Conservation (phyloP, 2,329 filamentous ascomycete species). For the Talaromyces sp. region DNA sequence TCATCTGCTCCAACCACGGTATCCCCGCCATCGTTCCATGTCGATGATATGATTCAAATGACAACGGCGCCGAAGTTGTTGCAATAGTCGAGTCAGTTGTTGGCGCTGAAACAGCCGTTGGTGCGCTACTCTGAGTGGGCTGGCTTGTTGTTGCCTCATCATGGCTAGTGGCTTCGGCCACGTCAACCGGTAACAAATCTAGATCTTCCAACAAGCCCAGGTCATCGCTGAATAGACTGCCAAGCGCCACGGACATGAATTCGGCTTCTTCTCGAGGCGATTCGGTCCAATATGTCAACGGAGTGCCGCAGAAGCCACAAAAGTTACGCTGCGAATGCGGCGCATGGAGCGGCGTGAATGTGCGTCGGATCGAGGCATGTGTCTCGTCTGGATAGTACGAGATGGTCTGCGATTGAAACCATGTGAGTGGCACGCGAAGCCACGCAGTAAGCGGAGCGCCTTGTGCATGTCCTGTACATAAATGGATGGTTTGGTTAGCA, state of each 20-base stretch:
- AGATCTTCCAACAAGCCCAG: conserved; percentile 68
- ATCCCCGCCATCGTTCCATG: conserved; percentile 49
- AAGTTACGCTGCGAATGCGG: conserved; percentile 67
- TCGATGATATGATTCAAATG: conserved; percentile 30
- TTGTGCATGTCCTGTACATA: conserved; percentile 52
- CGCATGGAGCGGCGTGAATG: conserved; percentile 57
- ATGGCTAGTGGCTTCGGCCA: conserved; percentile 21
- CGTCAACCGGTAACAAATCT: conserved; percentile 59
- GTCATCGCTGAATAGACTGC: conserved; percentile 67
- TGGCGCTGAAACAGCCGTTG: not conserved
- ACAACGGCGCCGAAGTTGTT: conserved; percentile 10
- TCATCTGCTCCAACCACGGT: conserved; percentile 80
- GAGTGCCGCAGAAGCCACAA: conserved; percentile 87
- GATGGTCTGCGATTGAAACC: conserved; percentile 71
- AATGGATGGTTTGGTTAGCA: not conserved
- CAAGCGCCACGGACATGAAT: conserved; percentile 76
- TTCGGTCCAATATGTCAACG: conserved; percentile 79
- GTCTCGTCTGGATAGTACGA: conserved; percentile 76
- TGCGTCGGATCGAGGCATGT: conserved; percentile 58
- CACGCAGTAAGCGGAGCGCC: conserved; percentile 72
- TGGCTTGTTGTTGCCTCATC: not conserved
- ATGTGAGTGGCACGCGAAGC: conserved; percentile 73
- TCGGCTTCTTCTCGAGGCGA: conserved; percentile 64
- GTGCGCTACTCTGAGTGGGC: not conserved
- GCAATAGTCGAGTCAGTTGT: conserved; percentile 13